Conservation (phyloP, 2,329 filamentous ascomycete species). For the Diaporthe sp. region DNA sequence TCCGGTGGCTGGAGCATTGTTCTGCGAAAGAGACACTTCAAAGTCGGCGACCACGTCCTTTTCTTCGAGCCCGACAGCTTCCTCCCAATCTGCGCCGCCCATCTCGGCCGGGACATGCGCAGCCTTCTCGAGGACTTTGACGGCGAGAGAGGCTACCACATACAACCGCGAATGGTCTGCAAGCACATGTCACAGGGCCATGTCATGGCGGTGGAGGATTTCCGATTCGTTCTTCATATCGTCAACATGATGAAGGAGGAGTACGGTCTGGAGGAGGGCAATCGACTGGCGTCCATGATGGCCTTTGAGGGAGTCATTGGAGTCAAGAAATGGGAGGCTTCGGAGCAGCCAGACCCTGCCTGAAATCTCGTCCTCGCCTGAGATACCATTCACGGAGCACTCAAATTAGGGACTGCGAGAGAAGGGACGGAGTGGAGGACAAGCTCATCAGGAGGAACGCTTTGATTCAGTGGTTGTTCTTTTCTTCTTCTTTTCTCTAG, state of each 20-base stretch:
- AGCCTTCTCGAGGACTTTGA: constrained; percentile 37
- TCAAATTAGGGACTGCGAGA: constrained; percentile 49
- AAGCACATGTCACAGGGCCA: constrained; percentile 49
- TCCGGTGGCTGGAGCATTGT: constrained; percentile 49
- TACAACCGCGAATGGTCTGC: constrained; percentile 42
- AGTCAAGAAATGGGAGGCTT: constrained; percentile 48
- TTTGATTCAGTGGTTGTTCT: neutral
- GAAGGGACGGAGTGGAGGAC: constrained; percentile 43
- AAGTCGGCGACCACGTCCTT: constrained; percentile 47
- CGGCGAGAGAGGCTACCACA: constrained; percentile 45
- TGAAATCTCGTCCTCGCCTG: neutral
- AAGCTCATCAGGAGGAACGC: neutral
- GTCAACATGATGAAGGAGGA: constrained; percentile 41
- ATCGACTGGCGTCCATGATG: constrained; percentile 40
- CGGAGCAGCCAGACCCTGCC: neutral
- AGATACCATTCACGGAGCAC: constrained; percentile 43
- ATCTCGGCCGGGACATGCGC: constrained; percentile 44
- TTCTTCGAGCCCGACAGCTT: constrained; percentile 52
- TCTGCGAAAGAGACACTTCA: constrained; percentile 33
- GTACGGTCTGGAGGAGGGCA: constrained; percentile 38
- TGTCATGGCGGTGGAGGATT: constrained; percentile 43
- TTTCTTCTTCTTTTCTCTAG: neutral
- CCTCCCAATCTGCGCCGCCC: constrained; percentile 44
- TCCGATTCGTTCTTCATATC: constrained; percentile 42
- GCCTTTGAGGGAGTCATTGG: constrained; percentile 47